Evolutionary conservation across 176 grass and related monocot genomes (phyloP).

Genomic region (Melocanna baccifera): DNA sequence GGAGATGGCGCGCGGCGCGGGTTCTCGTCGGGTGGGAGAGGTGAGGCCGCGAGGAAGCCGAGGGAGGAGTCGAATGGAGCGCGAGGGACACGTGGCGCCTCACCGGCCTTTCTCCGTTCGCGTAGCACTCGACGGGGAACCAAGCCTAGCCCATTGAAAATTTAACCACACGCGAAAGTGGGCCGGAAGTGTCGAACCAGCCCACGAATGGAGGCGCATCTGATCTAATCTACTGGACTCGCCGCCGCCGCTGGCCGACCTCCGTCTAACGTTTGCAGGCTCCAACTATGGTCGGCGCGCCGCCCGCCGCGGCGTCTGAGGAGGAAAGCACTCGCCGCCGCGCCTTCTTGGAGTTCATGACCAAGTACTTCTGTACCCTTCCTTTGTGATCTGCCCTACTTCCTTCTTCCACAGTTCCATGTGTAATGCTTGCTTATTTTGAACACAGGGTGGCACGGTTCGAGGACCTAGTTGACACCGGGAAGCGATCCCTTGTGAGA

Average conservation of each 20-base stretch:
- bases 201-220: background rate
- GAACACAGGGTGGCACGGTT: slow-evolving; percentile 36
- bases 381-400: background rate
- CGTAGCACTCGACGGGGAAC: background rate
- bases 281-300: background rate
- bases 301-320: background rate
- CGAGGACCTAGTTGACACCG: slow-evolving; percentile 58
- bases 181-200: too few relatives aligned
- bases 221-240: background rate
- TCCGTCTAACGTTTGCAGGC: background rate
- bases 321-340: background rate
- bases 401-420: background rate
- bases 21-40: background rate
- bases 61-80: background rate
- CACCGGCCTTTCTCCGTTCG: slow-evolving; percentile 6
- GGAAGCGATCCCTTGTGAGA: slow-evolving; percentile 46
- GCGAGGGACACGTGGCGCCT: slow-evolving; percentile 25
- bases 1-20: background rate
- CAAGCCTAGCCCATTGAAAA: background rate
- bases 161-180: too few relatives aligned
- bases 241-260: slow-evolving; percentile 18
- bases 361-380: slow-evolving; percentile 18
- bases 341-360: slow-evolving; percentile 48
- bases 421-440: background rate
- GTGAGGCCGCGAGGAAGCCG: background rate